Evolutionary conservation across 352 stramenopile genomes (phyloP), one percentile per base, ranked within the genome.

Genomic region (Phytopythium ostracodes): DNA sequence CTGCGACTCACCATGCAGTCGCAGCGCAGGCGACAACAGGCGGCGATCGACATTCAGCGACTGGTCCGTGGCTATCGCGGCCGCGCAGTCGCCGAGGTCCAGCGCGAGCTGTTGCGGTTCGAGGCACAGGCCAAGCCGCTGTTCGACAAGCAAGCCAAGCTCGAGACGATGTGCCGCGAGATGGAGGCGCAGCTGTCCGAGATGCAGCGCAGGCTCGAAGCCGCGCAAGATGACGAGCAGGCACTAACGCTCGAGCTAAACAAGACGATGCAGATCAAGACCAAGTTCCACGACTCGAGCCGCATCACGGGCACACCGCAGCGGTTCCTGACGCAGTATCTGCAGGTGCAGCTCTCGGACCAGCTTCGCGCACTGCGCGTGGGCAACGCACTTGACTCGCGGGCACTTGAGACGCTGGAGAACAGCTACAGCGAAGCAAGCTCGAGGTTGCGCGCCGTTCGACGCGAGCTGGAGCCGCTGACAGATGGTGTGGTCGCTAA

Each of bases 321-420:
- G 69, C 84, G 92, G 14, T 98, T 94, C 68, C 66, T 96, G 29
- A 98, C 92, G n/a, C 89, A 96, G 64, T 98, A 96, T 58, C 66
- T 98, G 14, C 85, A 96, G 68, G 85, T 96, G n/a, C 87, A 94
- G 53, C 75, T 98, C 46, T 81, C 88, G 0, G 91, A 97, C 55
- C 80, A 94, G 57, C 57, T 96, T 25, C 78, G 82, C 25, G 81
- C 79, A 14, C 88, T 89, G 54, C 81, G 84, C 24, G 73, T 92
- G 22, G 68, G 80, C 42, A 75, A 92, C 15, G 79, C 79, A 2
- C 76, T 92, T 56, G 76, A 86, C 56, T 64, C 64, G 11, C 74
- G 75, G 1, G 64, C 71, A 5, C 67, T 92, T 1, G 87, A 96
- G 59, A 60, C 69, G 7, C 49, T 94, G 18, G 60, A 79, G n/a